Base-by-base conservation (phyloP, 2,329 filamentous ascomycete genomes). In the Penicillium sp. region DNA sequence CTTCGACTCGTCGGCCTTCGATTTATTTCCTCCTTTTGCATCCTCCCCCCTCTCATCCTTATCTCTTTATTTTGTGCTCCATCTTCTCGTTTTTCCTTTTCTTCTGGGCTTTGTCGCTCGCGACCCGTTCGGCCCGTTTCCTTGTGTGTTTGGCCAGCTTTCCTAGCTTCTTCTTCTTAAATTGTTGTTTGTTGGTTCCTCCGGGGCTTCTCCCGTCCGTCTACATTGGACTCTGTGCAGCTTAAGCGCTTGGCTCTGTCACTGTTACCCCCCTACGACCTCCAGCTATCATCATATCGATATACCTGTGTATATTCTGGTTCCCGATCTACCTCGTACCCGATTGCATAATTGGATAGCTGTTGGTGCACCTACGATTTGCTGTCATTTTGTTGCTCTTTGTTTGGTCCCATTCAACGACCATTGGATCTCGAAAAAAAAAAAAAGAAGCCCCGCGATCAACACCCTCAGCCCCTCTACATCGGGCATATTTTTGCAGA, bases 81-180 rank as follows among this genome's bases (percentile, higher is more conserved):
- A 52, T 66, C 62, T 58, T 54, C 64, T 65, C 55, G 45, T 62
- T 58, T 57, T 62, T 69, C 19, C 19, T 66, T 60, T 63, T 58
- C 58, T 62, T 63, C 63, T 68, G 67, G 62, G 69, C 74, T 69
- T 64, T 68, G 69, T 73, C 69, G 68, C 69, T 73, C 62, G 60
- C 51, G 56, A 61, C 63, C 55, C 59, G 33, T 48, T 26, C 3
- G 14, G 38, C 60, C 53, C 61, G 53, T 59, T 59, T 62, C 64
- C 63, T 43, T 51, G 43, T 68, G 60, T 65, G 65, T 69, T 66
- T 62, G 60, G 60, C 64, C 52, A 37, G 26, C 61, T 64, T 59
- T 55, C 48, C 45, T 54, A 62, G 54, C 38, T 57, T 59, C 58
- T 16, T 22, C 19, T 35, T 37, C 10, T 33, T 33, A 8, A 33